Base-by-base conservation (phyloP, 1,284 basidiomycete genomes). In the Tilletia caries region DNA sequence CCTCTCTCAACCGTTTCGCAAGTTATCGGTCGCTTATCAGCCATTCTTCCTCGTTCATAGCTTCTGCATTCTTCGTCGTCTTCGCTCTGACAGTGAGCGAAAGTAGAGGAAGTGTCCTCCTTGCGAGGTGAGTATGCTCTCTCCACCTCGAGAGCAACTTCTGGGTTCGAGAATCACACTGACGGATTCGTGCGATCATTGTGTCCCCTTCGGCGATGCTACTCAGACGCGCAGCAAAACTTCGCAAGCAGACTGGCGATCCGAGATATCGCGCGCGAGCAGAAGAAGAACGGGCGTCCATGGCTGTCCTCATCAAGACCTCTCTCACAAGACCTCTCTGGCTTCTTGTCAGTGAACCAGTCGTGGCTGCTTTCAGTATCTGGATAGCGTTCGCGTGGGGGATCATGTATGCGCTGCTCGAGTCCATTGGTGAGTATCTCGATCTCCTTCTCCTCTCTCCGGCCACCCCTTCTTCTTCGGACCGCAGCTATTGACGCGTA, bases 281-380 rank as follows among this genome's bases (percentile, higher is more conserved):
- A 2, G 79, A 78, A 58, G 81, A 80, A 33, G 79, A 80, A 52
- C 67, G 76, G 34, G 66, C 67, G 29, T 76, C 69, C 50, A 76
- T 84, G 64, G n/a, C 65, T 6, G 73, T 72, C 52, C 70, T 85
- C 68, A 69, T 85, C 70, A 74, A 73, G 27, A 72, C 79, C 0
- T 84, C 83, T 23, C 72, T 84, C 20, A 69, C 79, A 0, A 66
- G 83, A 0, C 83, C 79, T 1, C 71, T 80, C 67, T 66, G 72
- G 29, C 82, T 83, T 70, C 83, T 86, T 54, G 67, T 83, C 60
- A 85, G 84, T 23, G 86, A 86, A 68, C 86, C 85, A 0, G 85
- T 86, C 72, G 85, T 86, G 0, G 70, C 81, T 1, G 83, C 83
- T 6, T 76, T 86, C 64, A 79, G 82, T 0, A 70, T 83, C 34